A percentile compares a stretch with the other conserved stretches of the same genome.
These are phyloP conservation scores for Ganoderma meredithae DNA, from an alignment of 1,284 basidiomycete species.

Conservation along the genomic window DNA sequence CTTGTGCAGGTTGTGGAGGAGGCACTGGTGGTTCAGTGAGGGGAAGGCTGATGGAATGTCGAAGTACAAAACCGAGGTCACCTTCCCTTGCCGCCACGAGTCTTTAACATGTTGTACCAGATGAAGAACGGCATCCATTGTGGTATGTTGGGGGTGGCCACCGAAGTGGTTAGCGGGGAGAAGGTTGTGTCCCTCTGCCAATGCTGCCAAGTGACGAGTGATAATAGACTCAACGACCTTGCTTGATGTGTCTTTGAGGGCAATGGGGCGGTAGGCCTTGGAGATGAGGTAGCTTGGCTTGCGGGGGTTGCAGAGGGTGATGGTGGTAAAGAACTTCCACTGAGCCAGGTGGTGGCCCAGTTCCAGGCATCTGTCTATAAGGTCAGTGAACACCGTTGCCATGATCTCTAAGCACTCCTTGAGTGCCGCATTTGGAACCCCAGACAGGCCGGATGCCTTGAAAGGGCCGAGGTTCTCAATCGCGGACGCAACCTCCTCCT, in stretches of 20 bases:
- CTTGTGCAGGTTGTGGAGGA: slow-evolving; percentile 43
- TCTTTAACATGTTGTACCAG: slow-evolving; percentile 41
- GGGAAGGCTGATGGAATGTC: slow-evolving; percentile 51
- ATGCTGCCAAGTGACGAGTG: slow-evolving; percentile 31
- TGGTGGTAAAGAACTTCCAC: slow-evolving; percentile 44
- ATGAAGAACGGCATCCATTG: slow-evolving; percentile 36
- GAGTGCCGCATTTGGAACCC: slow-evolving; percentile 46
- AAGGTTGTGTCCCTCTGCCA: slow-evolving; percentile 35
- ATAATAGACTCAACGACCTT: slow-evolving; percentile 42
- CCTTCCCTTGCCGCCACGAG: slow-evolving; percentile 42
- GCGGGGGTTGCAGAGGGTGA: slow-evolving; percentile 49
- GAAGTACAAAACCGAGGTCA: slow-evolving; percentile 43
- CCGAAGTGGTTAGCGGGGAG: slow-evolving; percentile 42
- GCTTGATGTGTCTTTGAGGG: slow-evolving; percentile 39
- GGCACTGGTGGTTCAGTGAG: slow-evolving; percentile 37
- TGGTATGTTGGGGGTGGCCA: not conserved
- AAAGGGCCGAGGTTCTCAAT: slow-evolving; percentile 34
- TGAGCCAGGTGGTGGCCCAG: slow-evolving; percentile 36
- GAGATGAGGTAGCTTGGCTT: slow-evolving; percentile 44
- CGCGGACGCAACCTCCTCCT: slow-evolving; percentile 31
- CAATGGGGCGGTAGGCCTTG: slow-evolving; percentile 49
- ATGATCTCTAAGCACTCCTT: slow-evolving; percentile 38
- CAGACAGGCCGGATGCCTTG: slow-evolving; percentile 47
- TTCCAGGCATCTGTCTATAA: slow-evolving; percentile 38
- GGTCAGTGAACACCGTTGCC: slow-evolving; percentile 33